Percentiles rank a stretch among this genome's conserved stretches.
Conservation (phyloP, 352 stramenopile species). For the Globisporangium alternatum region DNA sequence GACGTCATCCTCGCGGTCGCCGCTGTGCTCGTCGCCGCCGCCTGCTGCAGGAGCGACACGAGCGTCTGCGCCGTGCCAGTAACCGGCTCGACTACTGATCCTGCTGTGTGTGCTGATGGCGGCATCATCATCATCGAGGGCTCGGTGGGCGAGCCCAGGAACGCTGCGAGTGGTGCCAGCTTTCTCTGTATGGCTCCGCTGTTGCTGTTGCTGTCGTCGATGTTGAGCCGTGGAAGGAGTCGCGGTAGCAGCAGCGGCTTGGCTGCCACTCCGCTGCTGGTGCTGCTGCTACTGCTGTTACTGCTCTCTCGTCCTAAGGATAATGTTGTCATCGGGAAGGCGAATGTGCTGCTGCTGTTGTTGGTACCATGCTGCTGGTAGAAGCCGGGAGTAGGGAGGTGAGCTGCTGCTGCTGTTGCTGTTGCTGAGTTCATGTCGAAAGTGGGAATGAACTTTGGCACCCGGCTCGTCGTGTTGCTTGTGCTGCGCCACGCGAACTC, state of each 20-base stretch:
- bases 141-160: neutral
- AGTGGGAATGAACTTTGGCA: neutral
- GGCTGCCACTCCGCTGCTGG: neutral
- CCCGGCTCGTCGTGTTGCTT: neutral
- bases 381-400: too few species aligned
- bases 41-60: constrained; percentile 3
- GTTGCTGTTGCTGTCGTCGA: neutral
- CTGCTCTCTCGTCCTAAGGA: neutral
- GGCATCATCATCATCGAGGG: neutral
- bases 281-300: neutral
- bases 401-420: constrained; percentile 1
- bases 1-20: neutral
- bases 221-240: constrained; percentile 12
- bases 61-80: constrained; percentile 5
- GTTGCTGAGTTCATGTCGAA: constrained; percentile 2
- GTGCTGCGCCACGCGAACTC: neutral
- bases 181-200: neutral
- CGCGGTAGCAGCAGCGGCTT: constrained; percentile 12
- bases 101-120: neutral
- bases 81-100: neutral
- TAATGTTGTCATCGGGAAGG: neutral
- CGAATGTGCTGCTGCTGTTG: neutral
- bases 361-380: neutral
- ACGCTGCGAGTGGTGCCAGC: neutral
- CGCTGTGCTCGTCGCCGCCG: neutral